Percentiles rank a stretch among this genome's conserved stretches.
Evolutionary conservation across 345 rosid genomes (phyloP).

Genomic region (Lagerstroemia speciosa): DNA sequence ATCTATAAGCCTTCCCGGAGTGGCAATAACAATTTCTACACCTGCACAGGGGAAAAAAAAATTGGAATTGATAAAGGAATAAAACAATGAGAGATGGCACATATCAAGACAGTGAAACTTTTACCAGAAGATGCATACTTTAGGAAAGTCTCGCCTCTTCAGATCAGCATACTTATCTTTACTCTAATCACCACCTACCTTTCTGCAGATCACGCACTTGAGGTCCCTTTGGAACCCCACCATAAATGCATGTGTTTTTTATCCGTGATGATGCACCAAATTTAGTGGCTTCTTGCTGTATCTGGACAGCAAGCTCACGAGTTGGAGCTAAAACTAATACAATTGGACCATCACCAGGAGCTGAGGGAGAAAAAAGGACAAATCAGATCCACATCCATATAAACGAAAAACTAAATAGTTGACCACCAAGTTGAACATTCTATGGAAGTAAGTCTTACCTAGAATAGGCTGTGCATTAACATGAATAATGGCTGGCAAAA

Average conservation of each 20-base stretch:
- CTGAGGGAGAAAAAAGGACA: constrained; percentile 30
- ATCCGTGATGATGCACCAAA: constrained; percentile 94
- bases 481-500: constrained; percentile 94
- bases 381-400: background rate
- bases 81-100: background rate
- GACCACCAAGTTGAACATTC: background rate
- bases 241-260: constrained; percentile 88
- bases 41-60: constrained; percentile 32
- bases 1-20: constrained; percentile 98
- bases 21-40: constrained; percentile 96
- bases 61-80: constrained; percentile 4
- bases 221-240: constrained; percentile 99
- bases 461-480: constrained; percentile 95
- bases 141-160: constrained; percentile 23
- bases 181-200: constrained; percentile 51
- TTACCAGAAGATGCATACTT: constrained; percentile 25
- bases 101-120: constrained; percentile 12
- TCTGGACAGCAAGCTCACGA: constrained; percentile 98
- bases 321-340: constrained; percentile 98
- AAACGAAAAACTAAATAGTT: background rate
- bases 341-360: constrained; percentile 95
- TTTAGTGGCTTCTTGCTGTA: constrained; percentile 94
- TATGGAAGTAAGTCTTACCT: constrained; percentile 28
- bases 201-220: constrained; percentile 99
- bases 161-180: constrained; percentile 28